These are phyloP conservation scores for Fragaria iinumae DNA, from an alignment of 306 rosid genomes.

Conservation along the genomic window DNA sequence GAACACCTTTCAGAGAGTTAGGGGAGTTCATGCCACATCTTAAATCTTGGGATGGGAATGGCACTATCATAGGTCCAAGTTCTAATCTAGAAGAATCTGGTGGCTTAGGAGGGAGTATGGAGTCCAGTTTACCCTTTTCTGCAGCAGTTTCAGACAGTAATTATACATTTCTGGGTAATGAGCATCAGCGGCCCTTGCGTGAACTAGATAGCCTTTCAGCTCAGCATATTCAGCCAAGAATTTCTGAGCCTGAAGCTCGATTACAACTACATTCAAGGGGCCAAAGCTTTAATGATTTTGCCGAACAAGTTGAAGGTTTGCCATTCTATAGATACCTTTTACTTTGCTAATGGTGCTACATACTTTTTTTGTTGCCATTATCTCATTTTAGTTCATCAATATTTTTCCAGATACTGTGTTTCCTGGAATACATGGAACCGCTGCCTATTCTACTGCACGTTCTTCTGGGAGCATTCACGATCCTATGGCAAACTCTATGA, in stretches of 20 bases:
- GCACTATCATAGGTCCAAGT: slow-evolving; percentile 23
- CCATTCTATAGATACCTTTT: neutral
- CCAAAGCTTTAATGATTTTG: slow-evolving; percentile 38
- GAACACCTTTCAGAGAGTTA: slow-evolving; percentile 43
- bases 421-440: slow-evolving; percentile 40
- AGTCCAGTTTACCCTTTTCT: slow-evolving; percentile 28
- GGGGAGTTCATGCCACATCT: slow-evolving; percentile 56
- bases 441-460: slow-evolving; percentile 30
- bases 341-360: neutral
- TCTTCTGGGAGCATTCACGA: slow-evolving; percentile 28
- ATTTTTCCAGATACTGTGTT: slow-evolving; percentile 39
- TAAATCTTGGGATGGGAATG: slow-evolving; percentile 27
- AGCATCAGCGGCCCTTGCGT: slow-evolving; percentile 19
- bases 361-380: neutral
- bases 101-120: slow-evolving; percentile 29
- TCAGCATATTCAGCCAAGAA: slow-evolving; percentile 36
- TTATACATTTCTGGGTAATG: slow-evolving; percentile 28
- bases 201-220: slow-evolving; percentile 34
- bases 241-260: slow-evolving; percentile 36
- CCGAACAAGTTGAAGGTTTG: slow-evolving; percentile 50
- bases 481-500: slow-evolving; percentile 26
- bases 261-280: slow-evolving; percentile 36
- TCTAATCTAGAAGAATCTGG: slow-evolving; percentile 33
- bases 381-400: slow-evolving; percentile 3
- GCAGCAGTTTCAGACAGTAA: slow-evolving; percentile 28